phyloP scores from a whole-genome alignment of 805 yeast genomes.

The Monosporozyma siamensis region DNA sequence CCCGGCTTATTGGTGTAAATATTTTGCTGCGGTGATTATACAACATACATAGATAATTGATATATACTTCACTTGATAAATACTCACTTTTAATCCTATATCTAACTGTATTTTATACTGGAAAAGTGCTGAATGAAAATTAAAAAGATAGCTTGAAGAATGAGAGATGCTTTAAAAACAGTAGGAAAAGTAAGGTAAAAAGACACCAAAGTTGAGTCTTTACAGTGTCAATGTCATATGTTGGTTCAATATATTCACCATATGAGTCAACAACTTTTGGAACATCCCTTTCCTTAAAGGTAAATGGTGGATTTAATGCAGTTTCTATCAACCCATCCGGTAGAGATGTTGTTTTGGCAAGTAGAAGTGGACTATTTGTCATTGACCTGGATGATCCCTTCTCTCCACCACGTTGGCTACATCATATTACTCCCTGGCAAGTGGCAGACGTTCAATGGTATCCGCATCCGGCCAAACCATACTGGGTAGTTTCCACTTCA shows the following conservation, averaged over 20 bases:
- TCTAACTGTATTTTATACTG: too few species aligned
- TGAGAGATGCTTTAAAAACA: too few species aligned
- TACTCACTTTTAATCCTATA: too few species aligned
- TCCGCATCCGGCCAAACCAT: conserved; percentile 74
- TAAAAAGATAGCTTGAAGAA: too few species aligned
- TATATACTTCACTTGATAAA: too few species aligned
- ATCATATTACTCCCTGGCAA: conserved; percentile 91
- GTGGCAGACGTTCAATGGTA: conserved; percentile 99
- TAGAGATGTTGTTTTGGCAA: conserved; percentile 84
- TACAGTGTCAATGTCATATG: conserved; percentile 3
- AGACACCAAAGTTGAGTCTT: too few species aligned
- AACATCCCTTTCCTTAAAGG: conserved; percentile 69
- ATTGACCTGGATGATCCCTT: conserved; percentile 95
- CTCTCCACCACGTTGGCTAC: conserved; percentile 88
- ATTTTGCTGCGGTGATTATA: too few species aligned
- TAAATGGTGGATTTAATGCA: conserved; percentile 87
- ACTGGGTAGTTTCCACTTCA: conserved; percentile 89
- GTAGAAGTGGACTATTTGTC: conserved; percentile 70
- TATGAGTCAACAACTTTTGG: conserved; percentile 53
- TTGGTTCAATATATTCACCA: conserved; percentile 1
- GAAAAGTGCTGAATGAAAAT: too few species aligned
- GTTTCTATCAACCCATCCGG: conserved; percentile 86
- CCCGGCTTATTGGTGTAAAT: too few species aligned
- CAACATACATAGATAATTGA: too few species aligned
- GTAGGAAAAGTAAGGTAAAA: too few species aligned